Evolutionary conservation across 805 yeast genomes (phyloP), one percentile per base, ranked within the genome.

Genomic region (Metschnikowia kunwiensis): DNA sequence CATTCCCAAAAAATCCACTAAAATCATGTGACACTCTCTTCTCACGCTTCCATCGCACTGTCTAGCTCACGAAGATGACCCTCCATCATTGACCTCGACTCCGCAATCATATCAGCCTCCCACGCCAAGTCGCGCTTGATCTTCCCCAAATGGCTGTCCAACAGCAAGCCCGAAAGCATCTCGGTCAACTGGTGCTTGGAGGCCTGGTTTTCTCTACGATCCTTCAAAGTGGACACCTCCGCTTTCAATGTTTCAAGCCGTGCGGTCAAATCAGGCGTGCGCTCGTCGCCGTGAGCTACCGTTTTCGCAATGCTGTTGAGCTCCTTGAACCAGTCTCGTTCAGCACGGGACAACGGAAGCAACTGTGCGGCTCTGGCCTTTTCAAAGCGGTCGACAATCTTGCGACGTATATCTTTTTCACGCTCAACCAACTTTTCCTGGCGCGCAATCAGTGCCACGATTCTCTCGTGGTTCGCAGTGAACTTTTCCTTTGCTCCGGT

Each of bases 271-370:
- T 49, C 37, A 4, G 39, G 44, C 7, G 32, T 23, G 3, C 33
- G 22, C 4, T 32, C 31, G n/a, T 27, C 34, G 19, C 44, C 45
- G 8, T 17, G 18, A 10, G 42, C 32, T 5, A 44, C 39, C 3
- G 27, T 24, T 8, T 39, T 33, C 25, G 43, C 53, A 14, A 63
- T 47, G 2, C 49, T 12, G 36, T 67, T 64, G 24, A 68, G 49
- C 38, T 68, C 72, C 20, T 54, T 52, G 31, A 62, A 58, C 72
- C 72, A 68, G 4, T 33, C 36, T 31, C 47, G 54, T 38, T 68
- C 74, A 15, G 59, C 55, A 1, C 47, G 38, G 1, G 71, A 61
- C 18, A 68, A 46, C 5, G 70, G 70, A 10, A 63, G 46, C 5
- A 53, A 36, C 13, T 41, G 49, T 4, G 42, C 36, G 14, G 49